These are phyloP conservation scores for Macrolepiota albuminosa DNA, from an alignment of 768 basidiomycete species.

Conservation along the genomic window DNA sequence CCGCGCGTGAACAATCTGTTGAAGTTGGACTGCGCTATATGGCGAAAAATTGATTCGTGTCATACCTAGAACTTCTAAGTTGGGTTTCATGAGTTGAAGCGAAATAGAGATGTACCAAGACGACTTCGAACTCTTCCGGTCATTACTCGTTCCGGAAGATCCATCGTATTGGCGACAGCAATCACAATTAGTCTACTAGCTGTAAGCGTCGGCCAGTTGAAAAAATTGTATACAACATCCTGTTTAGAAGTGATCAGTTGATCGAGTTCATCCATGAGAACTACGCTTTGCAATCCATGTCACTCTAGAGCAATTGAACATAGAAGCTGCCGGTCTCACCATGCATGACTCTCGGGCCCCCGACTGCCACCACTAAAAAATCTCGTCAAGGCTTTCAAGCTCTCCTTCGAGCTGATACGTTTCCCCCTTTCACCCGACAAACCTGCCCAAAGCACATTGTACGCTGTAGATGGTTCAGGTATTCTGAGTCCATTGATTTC, in stretches of 20 bases:
- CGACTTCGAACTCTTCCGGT: slow-evolving; percentile 89
- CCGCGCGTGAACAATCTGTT: slow-evolving; percentile 83
- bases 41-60: slow-evolving; percentile 90
- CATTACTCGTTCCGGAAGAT: slow-evolving; percentile 92
- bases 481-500: slow-evolving; percentile 97
- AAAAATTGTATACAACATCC: slow-evolving; percentile 99
- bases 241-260: slow-evolving; percentile 95
- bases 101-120: slow-evolving; percentile 48
- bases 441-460: slow-evolving; percentile 88
- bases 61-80: slow-evolving; percentile 55
- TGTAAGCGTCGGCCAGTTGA: slow-evolving; percentile 95
- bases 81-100: not conserved
- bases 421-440: slow-evolving; percentile 75
- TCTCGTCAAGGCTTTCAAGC: slow-evolving; percentile 68
- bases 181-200: slow-evolving; percentile 90
- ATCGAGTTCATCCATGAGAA: slow-evolving; percentile 98
- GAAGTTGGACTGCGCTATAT: slow-evolving; percentile 73
- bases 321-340: slow-evolving; percentile 42
- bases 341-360: slow-evolving; percentile 84
- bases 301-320: not conserved
- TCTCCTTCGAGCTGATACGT: slow-evolving; percentile 72
- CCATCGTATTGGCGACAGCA: slow-evolving; percentile 98
- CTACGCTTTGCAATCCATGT: slow-evolving; percentile 54
- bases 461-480: slow-evolving; percentile 90
- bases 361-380: slow-evolving; percentile 62